Percentiles rank a stretch among this genome's conserved stretches.
Evolutionary conservation across 2,329 filamentous ascomycete genomes (phyloP).

Genomic region (Diaporthe longicolla): DNA sequence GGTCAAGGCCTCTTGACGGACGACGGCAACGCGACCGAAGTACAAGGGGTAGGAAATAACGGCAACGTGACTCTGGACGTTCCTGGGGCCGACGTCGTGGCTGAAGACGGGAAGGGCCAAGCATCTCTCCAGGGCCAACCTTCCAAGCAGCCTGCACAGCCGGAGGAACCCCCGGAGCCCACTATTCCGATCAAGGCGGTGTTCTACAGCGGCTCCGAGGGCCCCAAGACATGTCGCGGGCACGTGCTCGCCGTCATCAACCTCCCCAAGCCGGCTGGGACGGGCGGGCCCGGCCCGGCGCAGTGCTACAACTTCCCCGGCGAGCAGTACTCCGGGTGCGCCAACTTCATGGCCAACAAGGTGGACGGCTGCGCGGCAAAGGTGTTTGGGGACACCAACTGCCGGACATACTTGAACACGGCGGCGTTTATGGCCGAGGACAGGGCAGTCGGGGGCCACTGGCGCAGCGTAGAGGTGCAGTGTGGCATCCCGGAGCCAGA

Average conservation of each 20-base stretch:
- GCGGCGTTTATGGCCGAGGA: conserved; percentile 55
- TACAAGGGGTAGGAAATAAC: background rate
- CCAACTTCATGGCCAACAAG: conserved; percentile 53
- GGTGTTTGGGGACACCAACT: conserved; percentile 54
- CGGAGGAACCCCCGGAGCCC: conserved; percentile 51
- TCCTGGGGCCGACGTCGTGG: conserved; percentile 6
- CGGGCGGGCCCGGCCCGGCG: conserved; percentile 46
- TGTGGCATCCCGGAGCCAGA: conserved; percentile 51
- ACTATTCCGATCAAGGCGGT: conserved; percentile 63
- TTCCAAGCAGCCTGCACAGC: conserved; percentile 56
- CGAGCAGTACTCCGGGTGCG: conserved; percentile 51
- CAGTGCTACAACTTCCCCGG: conserved; percentile 54
- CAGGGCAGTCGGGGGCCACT: conserved; percentile 51
- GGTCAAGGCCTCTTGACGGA: background rate
- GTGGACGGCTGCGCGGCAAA: conserved; percentile 55
- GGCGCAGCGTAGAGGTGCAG: conserved; percentile 53
- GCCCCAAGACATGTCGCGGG: conserved; percentile 55
- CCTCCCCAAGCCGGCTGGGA: conserved; percentile 47
- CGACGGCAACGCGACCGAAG: background rate
- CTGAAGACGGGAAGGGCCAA: conserved; percentile 48
- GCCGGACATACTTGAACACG: conserved; percentile 52
- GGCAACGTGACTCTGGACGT: conserved; percentile 8
- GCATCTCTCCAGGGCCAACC: conserved; percentile 58
- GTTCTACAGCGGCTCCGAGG: conserved; percentile 56
- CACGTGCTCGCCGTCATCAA: conserved; percentile 47